These are phyloP conservation scores for Cladorrhinum samala DNA, from an alignment of 495 filamentous ascomycete species.

Conservation along the genomic window DNA sequence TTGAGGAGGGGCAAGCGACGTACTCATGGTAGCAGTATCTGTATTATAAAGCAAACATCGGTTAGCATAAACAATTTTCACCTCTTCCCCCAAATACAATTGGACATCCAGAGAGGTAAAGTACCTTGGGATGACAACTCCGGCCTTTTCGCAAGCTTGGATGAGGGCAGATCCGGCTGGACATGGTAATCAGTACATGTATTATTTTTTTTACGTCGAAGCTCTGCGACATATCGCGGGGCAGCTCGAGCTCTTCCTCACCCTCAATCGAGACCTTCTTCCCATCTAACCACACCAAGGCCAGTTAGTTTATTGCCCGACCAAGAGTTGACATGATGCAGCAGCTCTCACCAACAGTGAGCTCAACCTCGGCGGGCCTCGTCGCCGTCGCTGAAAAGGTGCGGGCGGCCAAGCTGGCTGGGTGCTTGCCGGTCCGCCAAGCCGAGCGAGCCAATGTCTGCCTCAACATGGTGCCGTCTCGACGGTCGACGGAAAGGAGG, in stretches of 20 bases:
- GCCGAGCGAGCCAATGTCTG: slow-evolving; percentile 80
- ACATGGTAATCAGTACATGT: slow-evolving; percentile 25
- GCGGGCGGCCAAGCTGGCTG: slow-evolving; percentile 57
- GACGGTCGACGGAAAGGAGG: slow-evolving; percentile 34
- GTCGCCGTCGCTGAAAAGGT: slow-evolving; percentile 67
- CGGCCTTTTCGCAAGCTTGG: slow-evolving; percentile 98
- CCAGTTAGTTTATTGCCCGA: slow-evolving; percentile 12
- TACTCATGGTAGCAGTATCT: slow-evolving; percentile 99
- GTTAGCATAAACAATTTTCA: neutral
- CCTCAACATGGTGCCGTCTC: slow-evolving; percentile 73
- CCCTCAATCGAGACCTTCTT: slow-evolving; percentile 95
- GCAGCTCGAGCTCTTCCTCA: slow-evolving; percentile 28
- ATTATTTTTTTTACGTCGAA: too few relatives aligned
- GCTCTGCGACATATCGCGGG: neutral
- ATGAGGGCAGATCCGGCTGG: slow-evolving; percentile 88
- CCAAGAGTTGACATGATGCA: neutral
- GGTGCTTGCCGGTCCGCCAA: slow-evolving; percentile 67
- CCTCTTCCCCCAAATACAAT: neutral
- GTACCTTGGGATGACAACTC: slow-evolving; percentile 78
- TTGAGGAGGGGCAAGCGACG: slow-evolving; percentile 21
- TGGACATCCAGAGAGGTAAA: slow-evolving; percentile 8
- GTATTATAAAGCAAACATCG: slow-evolving; percentile 28
- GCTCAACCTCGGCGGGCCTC: slow-evolving; percentile 82
- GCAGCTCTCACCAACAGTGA: slow-evolving; percentile 72
- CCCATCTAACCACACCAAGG: slow-evolving; percentile 56